Evolutionary conservation across 2,329 filamentous ascomycete species (phyloP).

Genomic region (Xylariaceae sp.): DNA sequence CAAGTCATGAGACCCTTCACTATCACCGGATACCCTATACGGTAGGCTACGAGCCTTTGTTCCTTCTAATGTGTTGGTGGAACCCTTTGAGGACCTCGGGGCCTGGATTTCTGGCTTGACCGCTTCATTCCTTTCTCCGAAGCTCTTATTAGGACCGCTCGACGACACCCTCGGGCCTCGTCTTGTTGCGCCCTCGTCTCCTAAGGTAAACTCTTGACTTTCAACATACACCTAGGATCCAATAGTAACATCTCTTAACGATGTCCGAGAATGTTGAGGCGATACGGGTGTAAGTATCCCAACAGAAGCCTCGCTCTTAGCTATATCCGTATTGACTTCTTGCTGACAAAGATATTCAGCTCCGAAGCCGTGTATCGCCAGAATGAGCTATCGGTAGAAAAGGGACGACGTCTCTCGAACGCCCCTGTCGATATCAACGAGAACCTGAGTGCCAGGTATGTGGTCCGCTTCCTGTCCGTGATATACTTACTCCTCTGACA

Average conservation of each 20-base stretch:
- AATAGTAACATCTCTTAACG: background rate
- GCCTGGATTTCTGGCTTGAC: background rate
- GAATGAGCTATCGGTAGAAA: conserved; percentile 40
- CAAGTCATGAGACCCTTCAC: background rate
- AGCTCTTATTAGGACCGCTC: background rate
- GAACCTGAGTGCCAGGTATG: conserved; percentile 51
- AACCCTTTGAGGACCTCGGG: background rate
- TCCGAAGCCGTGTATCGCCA: conserved; percentile 16
- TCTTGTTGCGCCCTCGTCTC: background rate
- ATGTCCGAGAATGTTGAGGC: conserved; percentile 8
- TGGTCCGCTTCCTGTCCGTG: conserved; percentile 17
- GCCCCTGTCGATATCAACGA: conserved; percentile 46
- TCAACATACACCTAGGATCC: background rate
- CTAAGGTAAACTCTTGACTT: background rate
- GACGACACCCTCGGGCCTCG: too few species aligned
- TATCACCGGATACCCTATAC: background rate
- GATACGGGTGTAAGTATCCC: conserved; percentile 10
- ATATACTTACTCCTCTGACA: conserved; percentile 7
- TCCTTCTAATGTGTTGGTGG: background rate
- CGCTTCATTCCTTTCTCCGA: background rate
- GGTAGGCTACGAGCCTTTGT: background rate
- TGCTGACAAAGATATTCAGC: conserved; percentile 8
- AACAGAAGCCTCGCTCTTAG: background rate
- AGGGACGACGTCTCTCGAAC: conserved; percentile 38
- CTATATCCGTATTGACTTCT: background rate